These are phyloP conservation scores for Panaeolus papilionaceus DNA, from an alignment of 768 basidiomycete genomes.

Conservation along the genomic window DNA sequence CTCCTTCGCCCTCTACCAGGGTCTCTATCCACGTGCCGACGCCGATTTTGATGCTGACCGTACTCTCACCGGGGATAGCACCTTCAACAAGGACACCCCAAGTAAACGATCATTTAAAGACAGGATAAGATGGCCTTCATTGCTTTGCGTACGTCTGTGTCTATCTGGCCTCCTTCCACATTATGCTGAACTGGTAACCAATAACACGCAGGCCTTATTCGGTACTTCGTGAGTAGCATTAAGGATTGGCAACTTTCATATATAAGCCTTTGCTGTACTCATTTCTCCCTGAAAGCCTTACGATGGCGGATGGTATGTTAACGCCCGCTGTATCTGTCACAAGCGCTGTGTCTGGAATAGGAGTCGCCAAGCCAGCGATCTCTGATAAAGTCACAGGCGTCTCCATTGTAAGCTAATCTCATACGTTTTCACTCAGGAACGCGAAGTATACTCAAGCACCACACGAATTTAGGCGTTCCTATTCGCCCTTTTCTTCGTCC, in stretches of 20 bases:
- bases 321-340: slow-evolving; percentile 76
- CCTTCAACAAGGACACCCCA: slow-evolving; percentile 22
- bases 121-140: slow-evolving; percentile 52
- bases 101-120: slow-evolving; percentile 34
- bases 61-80: slow-evolving; percentile 57
- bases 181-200: neutral
- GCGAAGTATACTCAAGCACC: neutral
- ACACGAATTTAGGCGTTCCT: slow-evolving; percentile 50
- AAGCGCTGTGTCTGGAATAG: slow-evolving; percentile 73
- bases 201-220: slow-evolving; percentile 53
- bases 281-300: slow-evolving; percentile 44
- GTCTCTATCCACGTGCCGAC: slow-evolving; percentile 58
- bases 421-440: neutral
- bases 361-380: slow-evolving; percentile 60
- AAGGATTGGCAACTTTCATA: neutral
- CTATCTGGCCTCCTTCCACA: neutral
- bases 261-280: neutral
- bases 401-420: slow-evolving; percentile 51
- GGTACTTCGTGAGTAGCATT: slow-evolving; percentile 51
- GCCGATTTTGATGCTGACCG: slow-evolving; percentile 55
- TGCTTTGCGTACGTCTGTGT: slow-evolving; percentile 56
- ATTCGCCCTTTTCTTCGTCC: slow-evolving; percentile 59
- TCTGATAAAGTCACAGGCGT: slow-evolving; percentile 56
- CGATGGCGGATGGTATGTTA: slow-evolving; percentile 71
- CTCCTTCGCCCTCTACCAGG: slow-evolving; percentile 67